These are phyloP conservation scores for Testicularia cyperi DNA, from an alignment of 1,284 basidiomycete species.

Conservation along the genomic window DNA sequence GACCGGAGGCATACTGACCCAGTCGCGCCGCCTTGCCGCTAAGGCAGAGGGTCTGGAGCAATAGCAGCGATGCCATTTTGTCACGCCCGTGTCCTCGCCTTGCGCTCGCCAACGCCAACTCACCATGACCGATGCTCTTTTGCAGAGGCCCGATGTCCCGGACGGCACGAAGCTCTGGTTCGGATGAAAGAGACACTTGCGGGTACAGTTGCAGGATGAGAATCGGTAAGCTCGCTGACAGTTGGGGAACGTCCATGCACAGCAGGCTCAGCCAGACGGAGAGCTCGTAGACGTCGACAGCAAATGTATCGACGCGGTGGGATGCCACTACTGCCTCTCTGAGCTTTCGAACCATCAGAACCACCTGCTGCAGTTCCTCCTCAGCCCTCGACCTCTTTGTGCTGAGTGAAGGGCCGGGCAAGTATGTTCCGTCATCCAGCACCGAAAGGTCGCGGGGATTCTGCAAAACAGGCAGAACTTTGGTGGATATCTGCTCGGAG, in stretches of 20 bases:
- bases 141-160: no score
- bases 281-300: constrained; percentile 27
- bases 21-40: constrained; percentile 15
- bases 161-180: no score
- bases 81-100: not conserved
- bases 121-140: no score
- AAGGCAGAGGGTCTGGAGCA: constrained; percentile 22
- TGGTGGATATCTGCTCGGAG: constrained; percentile 6
- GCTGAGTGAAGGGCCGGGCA: not conserved
- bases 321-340: constrained; percentile 28
- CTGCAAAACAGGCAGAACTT: constrained; percentile 1
- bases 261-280: constrained; percentile 8
- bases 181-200: no score
- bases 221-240: constrained; percentile 14
- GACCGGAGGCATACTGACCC: constrained; percentile 10
- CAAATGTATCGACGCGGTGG: constrained; percentile 14
- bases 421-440: constrained; percentile 3
- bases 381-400: constrained; percentile 2
- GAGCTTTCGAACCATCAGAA: constrained; percentile 26
- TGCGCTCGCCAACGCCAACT: not conserved
- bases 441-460: not conserved
- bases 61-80: constrained; percentile 3
- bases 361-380: constrained; percentile 22
- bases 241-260: constrained; percentile 16
- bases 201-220: constrained; percentile 23